Percentiles rank a stretch among this genome's conserved stretches.
phyloP scores from a whole-genome alignment of 2,329 filamentous ascomycete genomes.

The Cyphellophora europaea region DNA sequence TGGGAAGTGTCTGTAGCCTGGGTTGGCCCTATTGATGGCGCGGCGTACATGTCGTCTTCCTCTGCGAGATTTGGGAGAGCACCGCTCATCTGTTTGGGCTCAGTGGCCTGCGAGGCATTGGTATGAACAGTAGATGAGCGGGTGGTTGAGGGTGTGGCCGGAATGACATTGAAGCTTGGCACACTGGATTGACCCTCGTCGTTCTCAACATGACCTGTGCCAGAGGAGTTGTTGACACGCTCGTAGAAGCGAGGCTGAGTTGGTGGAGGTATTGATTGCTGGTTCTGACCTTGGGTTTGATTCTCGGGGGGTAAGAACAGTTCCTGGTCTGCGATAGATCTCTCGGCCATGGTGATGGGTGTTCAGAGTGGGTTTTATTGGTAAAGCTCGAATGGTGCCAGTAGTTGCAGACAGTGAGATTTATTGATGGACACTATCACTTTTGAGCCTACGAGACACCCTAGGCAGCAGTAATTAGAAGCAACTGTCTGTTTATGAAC shows the following conservation, averaged over 20 bases:
- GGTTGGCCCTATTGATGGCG: too few relatives aligned
- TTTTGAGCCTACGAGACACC: too few relatives aligned
- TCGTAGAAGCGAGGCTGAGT: neutral
- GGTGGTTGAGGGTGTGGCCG: neutral
- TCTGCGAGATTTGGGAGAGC: neutral
- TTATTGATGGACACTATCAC: too few relatives aligned
- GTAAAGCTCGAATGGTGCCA: too few relatives aligned
- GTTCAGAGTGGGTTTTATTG: too few relatives aligned
- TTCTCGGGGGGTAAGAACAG: neutral
- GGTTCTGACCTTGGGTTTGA: neutral
- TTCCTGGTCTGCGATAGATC: slow-evolving; percentile 1
- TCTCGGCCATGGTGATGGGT: too few relatives aligned
- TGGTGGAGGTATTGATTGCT: neutral
- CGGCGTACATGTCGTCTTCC: neutral
- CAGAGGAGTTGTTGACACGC: neutral
- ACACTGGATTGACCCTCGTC: neutral
- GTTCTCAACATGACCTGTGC: too few relatives aligned
- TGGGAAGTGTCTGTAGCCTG: too few relatives aligned
- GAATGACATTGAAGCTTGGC: neutral
- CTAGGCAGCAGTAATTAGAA: too few relatives aligned
- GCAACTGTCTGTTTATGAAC: too few relatives aligned
- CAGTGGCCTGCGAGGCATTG: neutral
- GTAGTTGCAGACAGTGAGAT: too few relatives aligned
- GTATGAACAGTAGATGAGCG: neutral
- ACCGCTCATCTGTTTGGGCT: neutral